Percentiles rank a stretch among this genome's conserved stretches.
phyloP scores from a whole-genome alignment of 208 protist species.

The Acanthamoeba sp. region DNA sequence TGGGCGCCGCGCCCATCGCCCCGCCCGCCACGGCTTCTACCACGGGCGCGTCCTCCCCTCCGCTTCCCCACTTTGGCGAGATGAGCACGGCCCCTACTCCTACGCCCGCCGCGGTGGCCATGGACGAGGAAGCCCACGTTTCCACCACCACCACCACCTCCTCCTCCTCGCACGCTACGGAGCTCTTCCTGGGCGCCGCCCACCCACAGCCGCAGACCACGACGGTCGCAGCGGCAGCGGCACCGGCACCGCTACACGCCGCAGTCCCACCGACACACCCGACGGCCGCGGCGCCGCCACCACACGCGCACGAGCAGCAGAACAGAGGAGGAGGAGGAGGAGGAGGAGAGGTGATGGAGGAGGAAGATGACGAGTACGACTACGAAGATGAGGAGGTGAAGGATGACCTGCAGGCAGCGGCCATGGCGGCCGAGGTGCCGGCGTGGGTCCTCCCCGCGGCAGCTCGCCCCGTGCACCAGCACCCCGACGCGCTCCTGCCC shows the following conservation, averaged over 20 bases:
- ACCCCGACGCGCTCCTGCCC: neutral
- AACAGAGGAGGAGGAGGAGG: neutral
- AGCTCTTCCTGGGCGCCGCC: no score
- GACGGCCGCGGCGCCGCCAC: neutral
- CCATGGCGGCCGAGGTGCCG: conserved; percentile 23
- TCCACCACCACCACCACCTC: neutral
- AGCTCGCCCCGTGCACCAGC: neutral
- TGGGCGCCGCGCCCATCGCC: no score
- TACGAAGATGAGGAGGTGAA: neutral
- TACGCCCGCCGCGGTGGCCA: neutral
- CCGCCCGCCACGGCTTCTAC: no score
- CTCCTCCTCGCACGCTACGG: no score
- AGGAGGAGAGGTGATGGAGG: neutral
- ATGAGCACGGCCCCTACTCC: neutral
- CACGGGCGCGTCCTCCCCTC: no score
- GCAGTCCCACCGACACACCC: neutral
- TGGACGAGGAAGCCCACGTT: neutral
- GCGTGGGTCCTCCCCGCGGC: neutral
- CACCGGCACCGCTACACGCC: neutral
- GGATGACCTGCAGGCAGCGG: conserved; percentile 20
- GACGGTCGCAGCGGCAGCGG: neutral
- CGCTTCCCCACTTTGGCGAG: no score
- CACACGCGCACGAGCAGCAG: neutral
- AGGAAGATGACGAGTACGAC: neutral
- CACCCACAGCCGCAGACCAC: no score